Conservation (phyloP, 83 land plant species). For the Picea engelmannii region DNA sequence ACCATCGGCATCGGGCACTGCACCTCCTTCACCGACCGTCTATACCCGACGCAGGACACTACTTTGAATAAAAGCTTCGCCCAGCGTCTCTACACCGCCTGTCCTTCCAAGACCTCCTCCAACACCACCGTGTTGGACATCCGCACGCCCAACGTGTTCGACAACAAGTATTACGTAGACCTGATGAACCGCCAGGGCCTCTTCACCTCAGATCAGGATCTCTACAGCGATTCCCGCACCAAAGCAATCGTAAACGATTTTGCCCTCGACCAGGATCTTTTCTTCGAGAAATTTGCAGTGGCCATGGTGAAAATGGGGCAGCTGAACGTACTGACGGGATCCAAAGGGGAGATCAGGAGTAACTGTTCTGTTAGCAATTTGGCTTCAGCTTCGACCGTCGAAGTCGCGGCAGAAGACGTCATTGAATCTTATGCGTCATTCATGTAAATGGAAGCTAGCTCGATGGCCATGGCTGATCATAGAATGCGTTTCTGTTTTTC, state of each 20-base stretch:
- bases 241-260: not conserved
- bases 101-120: slow-evolving; percentile 21
- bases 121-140: slow-evolving; percentile 26
- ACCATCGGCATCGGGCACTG: slow-evolving; percentile 45
- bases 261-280: not conserved
- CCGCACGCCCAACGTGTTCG: slow-evolving; percentile 31
- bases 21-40: slow-evolving; percentile 16
- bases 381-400: too few species aligned
- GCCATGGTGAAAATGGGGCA: slow-evolving; percentile 22
- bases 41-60: slow-evolving; percentile 29
- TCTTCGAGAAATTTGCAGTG: slow-evolving; percentile 6
- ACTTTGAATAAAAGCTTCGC: slow-evolving; percentile 22
- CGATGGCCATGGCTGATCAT: too few species aligned
- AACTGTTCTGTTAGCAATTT: not conserved
- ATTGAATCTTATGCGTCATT: too few species aligned
- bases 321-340: slow-evolving; percentile 5
- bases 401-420: too few species aligned
- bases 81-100: slow-evolving; percentile 3
- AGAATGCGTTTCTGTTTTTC: too few species aligned
- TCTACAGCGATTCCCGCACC: slow-evolving; percentile 7
- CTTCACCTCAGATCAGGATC: not conserved
- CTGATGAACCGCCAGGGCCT: slow-evolving; percentile 17
- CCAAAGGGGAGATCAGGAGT: slow-evolving; percentile 5
- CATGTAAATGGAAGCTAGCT: too few species aligned
- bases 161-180: slow-evolving; percentile 40